Evolutionary conservation across 768 basidiomycete genomes (phyloP).

Genomic region (Boletus rufocinnamomeus): DNA sequence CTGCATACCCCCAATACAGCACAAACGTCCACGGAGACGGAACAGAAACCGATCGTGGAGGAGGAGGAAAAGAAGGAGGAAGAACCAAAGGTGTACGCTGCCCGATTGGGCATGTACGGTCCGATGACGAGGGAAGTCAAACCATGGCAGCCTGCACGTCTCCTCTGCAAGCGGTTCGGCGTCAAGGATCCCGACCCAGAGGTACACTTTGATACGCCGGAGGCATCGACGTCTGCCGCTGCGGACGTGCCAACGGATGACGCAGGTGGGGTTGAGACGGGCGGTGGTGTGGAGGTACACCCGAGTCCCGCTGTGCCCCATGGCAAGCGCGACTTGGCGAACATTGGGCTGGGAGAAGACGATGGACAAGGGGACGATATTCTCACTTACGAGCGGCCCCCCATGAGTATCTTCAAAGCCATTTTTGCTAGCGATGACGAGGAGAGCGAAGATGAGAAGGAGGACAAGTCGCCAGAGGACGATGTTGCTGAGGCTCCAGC

Average conservation of each 20-base stretch:
- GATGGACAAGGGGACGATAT: conserved; percentile 86
- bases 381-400: conserved; percentile 83
- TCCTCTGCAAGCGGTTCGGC: conserved; percentile 93
- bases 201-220: conserved; percentile 35
- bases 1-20: conserved; percentile 58
- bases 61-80: conserved; percentile 51
- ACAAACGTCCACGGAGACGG: conserved; percentile 37
- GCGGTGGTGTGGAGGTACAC: not conserved
- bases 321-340: conserved; percentile 64
- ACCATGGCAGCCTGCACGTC: conserved; percentile 77
- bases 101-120: conserved; percentile 87
- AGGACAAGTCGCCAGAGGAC: conserved; percentile 27
- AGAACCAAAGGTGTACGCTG: conserved; percentile 80
- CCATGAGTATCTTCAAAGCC: conserved; percentile 94
- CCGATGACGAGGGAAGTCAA: conserved; percentile 74
- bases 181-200: conserved; percentile 85
- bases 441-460: conserved; percentile 70
- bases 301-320: not conserved
- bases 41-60: conserved; percentile 45
- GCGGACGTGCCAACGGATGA: conserved; percentile 13
- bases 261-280: not conserved
- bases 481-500: conserved; percentile 4
- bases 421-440: conserved; percentile 97
- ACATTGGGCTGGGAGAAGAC: conserved; percentile 91
- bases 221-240: conserved; percentile 25